phyloP scores from a whole-genome alignment of 306 rosid species.

The Malus domestica region DNA sequence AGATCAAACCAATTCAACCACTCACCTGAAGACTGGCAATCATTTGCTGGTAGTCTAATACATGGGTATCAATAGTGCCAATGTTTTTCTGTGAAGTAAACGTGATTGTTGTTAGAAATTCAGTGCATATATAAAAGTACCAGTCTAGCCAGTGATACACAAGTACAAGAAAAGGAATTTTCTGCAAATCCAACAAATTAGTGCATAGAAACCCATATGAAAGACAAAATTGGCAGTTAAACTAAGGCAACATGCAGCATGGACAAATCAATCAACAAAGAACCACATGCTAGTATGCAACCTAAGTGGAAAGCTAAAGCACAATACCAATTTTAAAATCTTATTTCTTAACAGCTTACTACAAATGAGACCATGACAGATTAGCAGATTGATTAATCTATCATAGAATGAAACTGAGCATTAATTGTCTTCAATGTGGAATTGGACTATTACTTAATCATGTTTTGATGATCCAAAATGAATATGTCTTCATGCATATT shows the following conservation, averaged over 20 bases:
- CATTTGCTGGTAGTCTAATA: slow-evolving; percentile 59
- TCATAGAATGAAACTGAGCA: neutral
- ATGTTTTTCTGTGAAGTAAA: slow-evolving; percentile 44
- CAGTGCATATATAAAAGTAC: neutral
- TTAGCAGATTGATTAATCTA: neutral
- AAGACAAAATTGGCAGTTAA: neutral
- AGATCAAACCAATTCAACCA: neutral
- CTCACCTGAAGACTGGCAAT: slow-evolving; percentile 58
- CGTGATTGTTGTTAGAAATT: neutral
- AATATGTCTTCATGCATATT: neutral
- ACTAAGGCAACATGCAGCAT: neutral
- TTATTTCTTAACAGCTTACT: neutral
- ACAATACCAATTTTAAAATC: neutral
- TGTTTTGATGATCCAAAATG: neutral
- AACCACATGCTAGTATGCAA: neutral
- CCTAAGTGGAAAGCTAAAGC: neutral
- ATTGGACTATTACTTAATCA: neutral
- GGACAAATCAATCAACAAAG: slow-evolving; percentile 1
- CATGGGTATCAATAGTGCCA: slow-evolving; percentile 50
- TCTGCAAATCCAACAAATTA: slow-evolving; percentile 1
- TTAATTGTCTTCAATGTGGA: neutral
- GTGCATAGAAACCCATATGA: neutral
- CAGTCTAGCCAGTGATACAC: neutral
- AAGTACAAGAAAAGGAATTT: neutral
- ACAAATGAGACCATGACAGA: neutral